Evolutionary conservation across 768 basidiomycete species (phyloP).

Genomic region (Boletellus emodensis): DNA sequence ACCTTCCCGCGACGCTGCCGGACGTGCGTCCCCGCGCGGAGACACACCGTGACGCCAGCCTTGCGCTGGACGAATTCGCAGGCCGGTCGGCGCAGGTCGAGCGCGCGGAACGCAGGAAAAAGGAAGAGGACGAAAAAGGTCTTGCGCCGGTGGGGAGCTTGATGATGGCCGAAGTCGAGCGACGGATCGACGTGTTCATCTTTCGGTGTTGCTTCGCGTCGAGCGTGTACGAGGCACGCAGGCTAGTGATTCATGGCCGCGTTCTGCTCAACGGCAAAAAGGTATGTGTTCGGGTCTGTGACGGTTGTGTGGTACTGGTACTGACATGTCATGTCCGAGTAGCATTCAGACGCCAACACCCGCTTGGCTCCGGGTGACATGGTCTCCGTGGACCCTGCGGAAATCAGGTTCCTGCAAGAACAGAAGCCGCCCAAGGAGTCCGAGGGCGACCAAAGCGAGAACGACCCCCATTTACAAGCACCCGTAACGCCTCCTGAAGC

Average conservation of each 20-base stretch:
- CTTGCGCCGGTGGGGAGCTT: slow-evolving; percentile 90
- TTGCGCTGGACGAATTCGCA: slow-evolving; percentile 55
- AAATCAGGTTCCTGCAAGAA: slow-evolving; percentile 68
- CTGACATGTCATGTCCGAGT: slow-evolving; percentile 5
- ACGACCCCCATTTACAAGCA: not conserved
- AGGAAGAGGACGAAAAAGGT: slow-evolving; percentile 54
- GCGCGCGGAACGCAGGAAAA: slow-evolving; percentile 42
- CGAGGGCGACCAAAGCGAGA: slow-evolving; percentile 3
- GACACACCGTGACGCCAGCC: slow-evolving; percentile 34
- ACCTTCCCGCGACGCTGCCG: slow-evolving; percentile 80
- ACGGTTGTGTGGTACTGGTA: not conserved
- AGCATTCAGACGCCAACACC: slow-evolving; percentile 85
- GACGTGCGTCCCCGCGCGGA: slow-evolving; percentile 67
- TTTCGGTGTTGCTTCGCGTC: slow-evolving; percentile 86
- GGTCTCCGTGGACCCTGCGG: slow-evolving; percentile 80
- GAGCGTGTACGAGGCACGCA: slow-evolving; percentile 86
- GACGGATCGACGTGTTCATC: slow-evolving; percentile 87
- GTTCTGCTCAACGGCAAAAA: slow-evolving; percentile 87
- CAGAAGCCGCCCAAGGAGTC: slow-evolving; percentile 17
- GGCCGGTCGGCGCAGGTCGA: slow-evolving; percentile 43
- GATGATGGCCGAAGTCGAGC: slow-evolving; percentile 94
- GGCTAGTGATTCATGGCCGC: slow-evolving; percentile 81
- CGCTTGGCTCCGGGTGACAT: slow-evolving; percentile 92
- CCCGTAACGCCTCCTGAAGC: slow-evolving; percentile 1
- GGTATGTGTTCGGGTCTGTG: slow-evolving; percentile 43